Conservation (phyloP, 208 protist species). For the Phytomonas sp. region DNA sequence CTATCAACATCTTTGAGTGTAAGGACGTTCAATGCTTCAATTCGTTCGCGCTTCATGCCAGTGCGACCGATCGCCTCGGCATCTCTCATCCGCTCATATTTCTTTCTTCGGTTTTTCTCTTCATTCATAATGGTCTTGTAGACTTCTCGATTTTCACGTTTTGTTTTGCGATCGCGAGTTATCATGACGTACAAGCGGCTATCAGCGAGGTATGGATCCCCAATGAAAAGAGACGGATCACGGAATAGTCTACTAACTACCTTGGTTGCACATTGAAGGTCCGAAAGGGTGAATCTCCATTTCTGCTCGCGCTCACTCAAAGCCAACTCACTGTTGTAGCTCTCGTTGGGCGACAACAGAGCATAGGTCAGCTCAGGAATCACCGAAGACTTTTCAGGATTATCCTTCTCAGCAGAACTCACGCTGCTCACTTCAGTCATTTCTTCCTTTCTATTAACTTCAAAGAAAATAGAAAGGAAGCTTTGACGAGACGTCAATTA, state of each 20-base stretch:
- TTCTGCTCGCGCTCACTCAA: slow-evolving; percentile 51
- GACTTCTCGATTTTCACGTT: slow-evolving; percentile 59
- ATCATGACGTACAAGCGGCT: slow-evolving; percentile 90
- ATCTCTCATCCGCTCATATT: slow-evolving; percentile 63
- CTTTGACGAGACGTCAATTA: not conserved
- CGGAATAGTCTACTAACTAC: slow-evolving; percentile 72
- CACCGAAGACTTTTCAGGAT: not conserved
- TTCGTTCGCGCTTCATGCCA: slow-evolving; percentile 82
- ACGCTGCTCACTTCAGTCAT: not conserved
- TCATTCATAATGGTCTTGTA: slow-evolving; percentile 80
- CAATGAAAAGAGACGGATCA: slow-evolving; percentile 74
- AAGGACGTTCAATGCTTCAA: slow-evolving; percentile 62
- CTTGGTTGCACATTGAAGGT: slow-evolving; percentile 60
- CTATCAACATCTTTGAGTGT: slow-evolving; percentile 18
- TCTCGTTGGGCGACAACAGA: slow-evolving; percentile 10
- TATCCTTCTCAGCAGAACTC: not conserved
- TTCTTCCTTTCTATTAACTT: not conserved
- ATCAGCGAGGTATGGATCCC: slow-evolving; percentile 68
- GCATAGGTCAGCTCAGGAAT: not conserved
- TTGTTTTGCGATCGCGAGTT: slow-evolving; percentile 73
- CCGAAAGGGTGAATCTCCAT: slow-evolving; percentile 80
- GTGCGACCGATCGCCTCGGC: slow-evolving; percentile 58
- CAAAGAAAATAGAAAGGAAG: not conserved
- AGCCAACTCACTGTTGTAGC: slow-evolving; percentile 31
- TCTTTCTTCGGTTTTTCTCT: slow-evolving; percentile 64